phyloP scores from a whole-genome alignment of 352 stramenopile species.

The Phytophthora fragariaefolia region DNA sequence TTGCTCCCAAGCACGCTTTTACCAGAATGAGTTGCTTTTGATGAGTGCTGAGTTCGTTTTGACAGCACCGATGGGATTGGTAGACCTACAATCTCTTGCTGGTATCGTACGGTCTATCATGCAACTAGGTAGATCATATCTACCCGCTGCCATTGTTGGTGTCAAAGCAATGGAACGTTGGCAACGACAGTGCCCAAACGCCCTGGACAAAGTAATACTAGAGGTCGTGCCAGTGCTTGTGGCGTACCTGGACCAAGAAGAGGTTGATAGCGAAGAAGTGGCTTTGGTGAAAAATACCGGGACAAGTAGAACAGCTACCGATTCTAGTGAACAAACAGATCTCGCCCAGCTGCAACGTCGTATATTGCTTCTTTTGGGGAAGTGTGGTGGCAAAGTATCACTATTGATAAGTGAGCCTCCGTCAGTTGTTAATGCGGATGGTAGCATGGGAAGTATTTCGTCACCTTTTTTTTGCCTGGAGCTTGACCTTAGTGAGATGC shows the following conservation, averaged over 20 bases:
- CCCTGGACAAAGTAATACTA: slow-evolving; percentile 45
- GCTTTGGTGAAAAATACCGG: slow-evolving; percentile 12
- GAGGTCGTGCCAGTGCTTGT: slow-evolving; percentile 55
- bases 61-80: slow-evolving; percentile 48
- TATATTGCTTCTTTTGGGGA: slow-evolving; percentile 67
- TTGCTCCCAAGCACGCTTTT: slow-evolving; percentile 65
- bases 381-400: slow-evolving; percentile 52
- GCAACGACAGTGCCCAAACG: slow-evolving; percentile 36
- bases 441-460: slow-evolving; percentile 27
- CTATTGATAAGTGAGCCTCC: slow-evolving; percentile 52
- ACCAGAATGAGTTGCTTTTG: slow-evolving; percentile 81
- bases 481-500: slow-evolving; percentile 52
- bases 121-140: slow-evolving; percentile 66
- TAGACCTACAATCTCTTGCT: slow-evolving; percentile 37
- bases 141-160: slow-evolving; percentile 64
- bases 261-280: slow-evolving; percentile 14
- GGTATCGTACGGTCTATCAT: slow-evolving; percentile 58
- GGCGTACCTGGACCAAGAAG: slow-evolving; percentile 61
- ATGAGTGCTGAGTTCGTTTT: slow-evolving; percentile 68
- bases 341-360: slow-evolving; percentile 61
- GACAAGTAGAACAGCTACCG: slow-evolving; percentile 13
- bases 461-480: slow-evolving; percentile 48
- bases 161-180: slow-evolving; percentile 65
- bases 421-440: slow-evolving; percentile 10
- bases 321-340: slow-evolving; percentile 31